A percentile compares a stretch with the other conserved stretches of the same genome.
Evolutionary conservation across 495 filamentous ascomycete genomes (phyloP).

Genomic region (Lineolata rhizophorae): DNA sequence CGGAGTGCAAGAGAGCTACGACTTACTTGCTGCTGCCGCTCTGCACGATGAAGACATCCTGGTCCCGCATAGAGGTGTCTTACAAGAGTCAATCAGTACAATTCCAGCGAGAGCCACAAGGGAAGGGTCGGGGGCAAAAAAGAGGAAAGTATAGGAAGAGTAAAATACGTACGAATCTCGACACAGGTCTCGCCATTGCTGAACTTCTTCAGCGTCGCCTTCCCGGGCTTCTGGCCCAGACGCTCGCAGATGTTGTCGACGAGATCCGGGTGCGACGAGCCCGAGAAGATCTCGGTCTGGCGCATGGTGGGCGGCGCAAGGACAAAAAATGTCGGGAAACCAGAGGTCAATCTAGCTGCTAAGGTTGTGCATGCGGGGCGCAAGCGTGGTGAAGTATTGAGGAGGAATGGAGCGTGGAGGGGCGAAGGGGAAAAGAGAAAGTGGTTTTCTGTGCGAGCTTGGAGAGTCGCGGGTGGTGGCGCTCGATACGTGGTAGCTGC

Average conservation of each 20-base stretch:
- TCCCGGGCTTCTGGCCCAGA: slow-evolving; percentile 40
- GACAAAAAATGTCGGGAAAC: too few species aligned
- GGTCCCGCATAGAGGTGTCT: slow-evolving; percentile 73
- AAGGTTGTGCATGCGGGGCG: too few species aligned
- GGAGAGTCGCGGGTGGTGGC: too few species aligned
- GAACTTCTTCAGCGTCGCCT: slow-evolving; percentile 46
- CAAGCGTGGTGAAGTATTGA: too few species aligned
- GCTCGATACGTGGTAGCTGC: too few species aligned
- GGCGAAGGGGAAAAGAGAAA: too few species aligned
- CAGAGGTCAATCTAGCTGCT: too few species aligned
- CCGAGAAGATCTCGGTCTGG: slow-evolving; percentile 47
- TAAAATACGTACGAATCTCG: slow-evolving; percentile 37
- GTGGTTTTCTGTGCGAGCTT: too few species aligned
- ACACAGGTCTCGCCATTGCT: slow-evolving; percentile 92
- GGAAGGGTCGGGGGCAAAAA: background rate
- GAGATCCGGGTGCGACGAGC: slow-evolving; percentile 44
- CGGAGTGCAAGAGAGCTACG: slow-evolving; percentile 1
- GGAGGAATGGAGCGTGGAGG: too few species aligned
- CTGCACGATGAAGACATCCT: slow-evolving; percentile 97
- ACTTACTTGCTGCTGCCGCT: slow-evolving; percentile 63
- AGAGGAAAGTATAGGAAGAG: background rate
- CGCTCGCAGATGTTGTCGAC: slow-evolving; percentile 52
- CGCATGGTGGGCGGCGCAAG: too few species aligned
- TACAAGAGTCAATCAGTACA: slow-evolving; percentile 1
- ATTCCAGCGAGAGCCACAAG: background rate